Evolutionary conservation across 306 rosid genomes (phyloP), one percentile per base, ranked within the genome.

Genomic region (Vigna trinervia): DNA sequence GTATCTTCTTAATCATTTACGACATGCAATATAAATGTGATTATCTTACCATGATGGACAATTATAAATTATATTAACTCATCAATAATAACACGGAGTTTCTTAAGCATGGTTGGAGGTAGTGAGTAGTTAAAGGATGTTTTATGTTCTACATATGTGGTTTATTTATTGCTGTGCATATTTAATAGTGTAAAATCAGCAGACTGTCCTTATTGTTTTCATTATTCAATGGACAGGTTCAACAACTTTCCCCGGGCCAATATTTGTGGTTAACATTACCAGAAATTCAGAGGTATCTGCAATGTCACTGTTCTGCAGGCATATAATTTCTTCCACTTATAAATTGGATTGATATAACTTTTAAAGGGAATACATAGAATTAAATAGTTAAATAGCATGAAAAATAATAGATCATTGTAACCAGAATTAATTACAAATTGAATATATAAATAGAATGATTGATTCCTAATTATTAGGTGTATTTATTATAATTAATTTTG

Each of bases 221-320:
- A 65, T 77, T 64, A 50, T 82, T 86, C 74, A 46, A 79, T 67
- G 46, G 36, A 80, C 92, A 94, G 98, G 86, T 89, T 92, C 97
- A 73, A 81, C 46, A 82, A 82, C 87, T 28, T 92, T 85, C 79
- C 98, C 96, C 0, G 98, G 98, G 80, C 98, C 98, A 43, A 76
- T 87, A 77, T 53, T 92, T 75, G 92, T 92, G 66, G 85, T 90
- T 72, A 88, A 87, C 69, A 71, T 90, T 88, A 89, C 92, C 36
- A 85, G 93, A 79, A 87, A 85, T 72, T 85, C 90, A 39, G 92
- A 90, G 98, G 98, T 94, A 94, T 78, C 22, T 79, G 60, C 71
- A 32, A 23, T 52, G 34, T 78, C 50, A 61, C 34, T 71, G 14
- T 39, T 84, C 47, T 73, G 46, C 23, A 43, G 19, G 73, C 69